Conservation (phyloP, 371 early-diverging fungal genomes). For the Scutellospora calospora region DNA sequence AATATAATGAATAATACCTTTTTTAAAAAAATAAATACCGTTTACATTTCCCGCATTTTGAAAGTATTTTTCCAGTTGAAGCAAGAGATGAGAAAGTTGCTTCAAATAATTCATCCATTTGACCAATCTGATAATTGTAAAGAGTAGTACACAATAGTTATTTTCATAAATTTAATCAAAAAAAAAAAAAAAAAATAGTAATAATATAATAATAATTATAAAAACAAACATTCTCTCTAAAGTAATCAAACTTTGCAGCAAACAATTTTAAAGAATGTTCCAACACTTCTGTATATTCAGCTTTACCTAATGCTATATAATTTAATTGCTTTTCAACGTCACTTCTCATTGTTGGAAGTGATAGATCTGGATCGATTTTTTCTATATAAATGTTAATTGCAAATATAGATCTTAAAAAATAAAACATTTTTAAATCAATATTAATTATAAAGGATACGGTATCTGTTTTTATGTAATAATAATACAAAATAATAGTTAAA, state of each 20-base stretch:
- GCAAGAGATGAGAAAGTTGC: conserved; percentile 63
- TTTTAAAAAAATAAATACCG: conserved; percentile 49
- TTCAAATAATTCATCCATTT: conserved; percentile 65
- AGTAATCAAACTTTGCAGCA: conserved; percentile 59
- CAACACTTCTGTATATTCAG: conserved; percentile 54
- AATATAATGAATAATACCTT: not conserved
- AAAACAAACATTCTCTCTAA: conserved; percentile 53
- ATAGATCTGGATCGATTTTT: conserved; percentile 64
- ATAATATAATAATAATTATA: not conserved
- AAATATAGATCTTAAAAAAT: no score
- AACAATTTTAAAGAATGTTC: conserved; percentile 58
- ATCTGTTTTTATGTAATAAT: conserved; percentile 6
- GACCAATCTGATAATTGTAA: conserved; percentile 50
- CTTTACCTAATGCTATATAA: conserved; percentile 59
- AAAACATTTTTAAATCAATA: not conserved
- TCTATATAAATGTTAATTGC: conserved; percentile 44
- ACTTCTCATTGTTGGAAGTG: conserved; percentile 62
- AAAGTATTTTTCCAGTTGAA: conserved; percentile 57
- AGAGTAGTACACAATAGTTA: not conserved
- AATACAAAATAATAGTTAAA: not conserved
- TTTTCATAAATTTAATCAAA: not conserved
- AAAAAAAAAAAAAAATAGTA: no score
- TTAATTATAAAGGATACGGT: not conserved
- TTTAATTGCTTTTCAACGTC: conserved; percentile 62
- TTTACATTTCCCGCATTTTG: conserved; percentile 66